Base-by-base conservation (phyloP, 1,139 yeast genomes). In the Wickerhamiella infanticola region DNA sequence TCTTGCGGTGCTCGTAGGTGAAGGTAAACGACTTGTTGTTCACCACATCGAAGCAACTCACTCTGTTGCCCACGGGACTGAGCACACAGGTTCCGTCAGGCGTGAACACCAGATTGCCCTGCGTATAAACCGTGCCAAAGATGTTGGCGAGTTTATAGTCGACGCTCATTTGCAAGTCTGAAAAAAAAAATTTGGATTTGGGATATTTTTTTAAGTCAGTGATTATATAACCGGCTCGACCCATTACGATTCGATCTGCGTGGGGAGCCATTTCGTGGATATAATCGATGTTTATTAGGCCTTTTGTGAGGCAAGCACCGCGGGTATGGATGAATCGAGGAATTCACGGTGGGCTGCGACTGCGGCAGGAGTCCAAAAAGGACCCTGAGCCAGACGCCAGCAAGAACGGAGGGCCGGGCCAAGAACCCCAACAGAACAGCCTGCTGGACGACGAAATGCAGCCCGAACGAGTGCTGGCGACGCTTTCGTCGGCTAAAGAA, bases 21-120 rank as follows among this genome's bases (percentile, higher is more conserved):
- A 88, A 83, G 2, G 99, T 93, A 66, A 77, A 86, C 3, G 95
- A 83, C 56, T 77, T 80, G 61, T 82, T 86, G 59, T 82, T 80
- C 48, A 83, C 72, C 51, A 90, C 69, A 63, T 90, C 96, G 63
- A 88, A 90, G 50, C 84, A 83, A 27, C 88, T 73, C 39, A 93
- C 93, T 57, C 98, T 66, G 62, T 90, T 93, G 7, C 98, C 98
- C 3, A 90, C 97, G 0, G 98, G 98, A 50, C 94, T 81, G 44
- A 90, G 67, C 35, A 90, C 68, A 49, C 75, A 73, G 13, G 81
- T 77, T 1, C 98, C 98, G 61, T 86, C 96, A 2, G 81, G 77
- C 2, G 94, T 79, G 66, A 80, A 90, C n/a, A 81, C 72, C 36
- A 90, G 67, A 63, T 90, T 88, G 23, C 97, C 98, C 58, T 82